Base-by-base conservation (phyloP, 2,329 filamentous ascomycete genomes). In the Rhynchosporium agropyri region DNA sequence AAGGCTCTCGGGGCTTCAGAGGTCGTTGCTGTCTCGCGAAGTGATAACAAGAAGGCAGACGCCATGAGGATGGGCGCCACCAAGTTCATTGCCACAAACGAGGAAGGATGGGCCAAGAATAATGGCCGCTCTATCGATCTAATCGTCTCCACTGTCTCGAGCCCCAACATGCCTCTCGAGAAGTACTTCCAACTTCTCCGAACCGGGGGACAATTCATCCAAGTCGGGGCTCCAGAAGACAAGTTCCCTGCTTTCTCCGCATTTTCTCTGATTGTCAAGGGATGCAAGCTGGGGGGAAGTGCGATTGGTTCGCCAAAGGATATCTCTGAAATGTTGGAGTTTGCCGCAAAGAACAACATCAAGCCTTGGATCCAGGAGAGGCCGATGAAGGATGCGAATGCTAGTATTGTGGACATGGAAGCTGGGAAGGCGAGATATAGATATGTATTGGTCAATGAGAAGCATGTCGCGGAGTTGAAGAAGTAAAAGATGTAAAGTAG, bases 1-100 rank as follows among this genome's bases (percentile, higher is more conserved):
- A 86, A 83, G 68, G 90, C 90, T 0, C 77, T 94, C 1, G 87
- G 86, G 9, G 87, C 86, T 31, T 86, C 90, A 53, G 81, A 83
- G 6, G 82, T 88, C 12, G 85, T 87, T 28, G 87, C 84, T 8
- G 83, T 90, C 68, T 87, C 85, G 6, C 84, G 88, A 65, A 83
- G 80, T 0, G 77, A 78, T 0, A 69, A 74, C 72, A 90, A 90
- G 78, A 79, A 77, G 43, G 80, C 79, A 0, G 86, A 90, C 71
- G 84, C 84, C 7, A 76, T 80, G 67, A 83, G 83, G 66, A 79
- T 90, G 63, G 88, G 88, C 6, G 87, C 87, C 1, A 83, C 83
- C 53, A 72, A 73, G 13, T 80, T 77, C 69, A 83, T 84, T 62
- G 80, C 82, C 15, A 84, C 81, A 4, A 77, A 82, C 76, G 76